A percentile compares a stretch with the other conserved stretches of the same genome.
These are phyloP conservation scores for Achaetomiella virescens DNA, from an alignment of 495 filamentous ascomycete species.

Conservation along the genomic window DNA sequence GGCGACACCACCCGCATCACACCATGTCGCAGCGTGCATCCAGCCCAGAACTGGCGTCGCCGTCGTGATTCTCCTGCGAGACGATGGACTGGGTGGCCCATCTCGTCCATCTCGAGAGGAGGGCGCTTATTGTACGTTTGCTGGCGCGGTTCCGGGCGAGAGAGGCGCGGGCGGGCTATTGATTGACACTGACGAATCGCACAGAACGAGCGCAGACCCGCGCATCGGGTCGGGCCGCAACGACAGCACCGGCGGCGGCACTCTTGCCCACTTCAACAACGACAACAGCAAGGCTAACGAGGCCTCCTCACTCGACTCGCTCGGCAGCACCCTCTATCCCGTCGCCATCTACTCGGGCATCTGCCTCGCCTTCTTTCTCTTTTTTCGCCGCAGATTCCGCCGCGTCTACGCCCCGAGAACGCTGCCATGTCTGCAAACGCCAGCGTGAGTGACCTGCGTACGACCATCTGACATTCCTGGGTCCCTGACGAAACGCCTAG, in stretches of 20 bases:
- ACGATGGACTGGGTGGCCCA: constrained; percentile 4
- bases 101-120: not conserved
- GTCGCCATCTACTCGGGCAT: constrained; percentile 35
- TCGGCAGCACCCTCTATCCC: constrained; percentile 50
- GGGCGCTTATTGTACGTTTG: constrained; percentile 1
- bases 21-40: constrained; percentile 1
- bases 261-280: constrained; percentile 14
- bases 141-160: not conserved
- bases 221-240: constrained; percentile 29
- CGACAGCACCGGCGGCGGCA: constrained; percentile 21
- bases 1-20: not conserved
- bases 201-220: constrained; percentile 24
- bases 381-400: constrained; percentile 22
- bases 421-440: constrained; percentile 18
- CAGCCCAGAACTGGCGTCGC: not conserved
- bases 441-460: constrained; percentile 24
- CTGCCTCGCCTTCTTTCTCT: constrained; percentile 29
- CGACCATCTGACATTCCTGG: no score
- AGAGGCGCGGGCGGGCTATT: not conserved
- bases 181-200: not conserved
- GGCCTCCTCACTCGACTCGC: constrained; percentile 24
- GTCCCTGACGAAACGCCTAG: constrained; percentile 32
- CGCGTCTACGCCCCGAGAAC: constrained; percentile 34
- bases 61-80: not conserved
- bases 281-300: constrained; percentile 6